Percentiles rank a stretch among this genome's conserved stretches.
Evolutionary conservation across 768 basidiomycete genomes (phyloP).

Genomic region (Mycena albidolilacea): DNA sequence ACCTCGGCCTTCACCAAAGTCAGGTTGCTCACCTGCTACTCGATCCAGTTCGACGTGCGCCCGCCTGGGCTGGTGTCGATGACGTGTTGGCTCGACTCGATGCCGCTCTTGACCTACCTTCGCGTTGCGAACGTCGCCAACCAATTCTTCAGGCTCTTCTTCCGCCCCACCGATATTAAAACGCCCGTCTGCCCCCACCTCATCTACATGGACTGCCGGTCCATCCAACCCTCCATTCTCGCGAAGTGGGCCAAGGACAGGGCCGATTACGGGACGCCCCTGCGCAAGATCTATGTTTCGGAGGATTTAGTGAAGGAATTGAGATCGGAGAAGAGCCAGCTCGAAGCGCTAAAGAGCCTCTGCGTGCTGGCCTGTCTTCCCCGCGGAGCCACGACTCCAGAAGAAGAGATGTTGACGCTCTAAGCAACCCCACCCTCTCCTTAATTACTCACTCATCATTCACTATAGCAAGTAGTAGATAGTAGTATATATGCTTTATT

Average conservation of each 20-base stretch:
- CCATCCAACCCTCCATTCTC: slow-evolving; percentile 48
- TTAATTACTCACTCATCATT: too few relatives aligned
- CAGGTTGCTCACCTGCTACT: slow-evolving; percentile 66
- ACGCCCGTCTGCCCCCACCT: slow-evolving; percentile 61
- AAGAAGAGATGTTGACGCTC: slow-evolving; percentile 51
- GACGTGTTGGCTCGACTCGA: slow-evolving; percentile 46
- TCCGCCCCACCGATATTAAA: slow-evolving; percentile 43
- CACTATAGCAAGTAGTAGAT: too few relatives aligned
- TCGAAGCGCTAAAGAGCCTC: slow-evolving; percentile 46
- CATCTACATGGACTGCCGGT: slow-evolving; percentile 61
- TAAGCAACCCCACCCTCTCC: too few relatives aligned
- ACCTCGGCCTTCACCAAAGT: slow-evolving; percentile 65
- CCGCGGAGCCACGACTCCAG: slow-evolving; percentile 57
- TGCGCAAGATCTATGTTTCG: slow-evolving; percentile 64
- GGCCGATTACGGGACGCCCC: slow-evolving; percentile 58
- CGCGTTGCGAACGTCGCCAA: slow-evolving; percentile 58
- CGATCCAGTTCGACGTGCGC: slow-evolving; percentile 54
- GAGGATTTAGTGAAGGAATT: slow-evolving; percentile 44
- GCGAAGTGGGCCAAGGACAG: slow-evolving; percentile 51
- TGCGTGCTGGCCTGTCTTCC: slow-evolving; percentile 41
- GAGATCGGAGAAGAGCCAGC: slow-evolving; percentile 39
- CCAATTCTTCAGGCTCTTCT: slow-evolving; percentile 62
- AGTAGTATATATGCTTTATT: too few relatives aligned
- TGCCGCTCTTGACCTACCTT: slow-evolving; percentile 34
- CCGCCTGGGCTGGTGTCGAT: slow-evolving; percentile 47